Conservation (phyloP, 1,284 basidiomycete genomes). For the Ceratobasidium theobromae region DNA sequence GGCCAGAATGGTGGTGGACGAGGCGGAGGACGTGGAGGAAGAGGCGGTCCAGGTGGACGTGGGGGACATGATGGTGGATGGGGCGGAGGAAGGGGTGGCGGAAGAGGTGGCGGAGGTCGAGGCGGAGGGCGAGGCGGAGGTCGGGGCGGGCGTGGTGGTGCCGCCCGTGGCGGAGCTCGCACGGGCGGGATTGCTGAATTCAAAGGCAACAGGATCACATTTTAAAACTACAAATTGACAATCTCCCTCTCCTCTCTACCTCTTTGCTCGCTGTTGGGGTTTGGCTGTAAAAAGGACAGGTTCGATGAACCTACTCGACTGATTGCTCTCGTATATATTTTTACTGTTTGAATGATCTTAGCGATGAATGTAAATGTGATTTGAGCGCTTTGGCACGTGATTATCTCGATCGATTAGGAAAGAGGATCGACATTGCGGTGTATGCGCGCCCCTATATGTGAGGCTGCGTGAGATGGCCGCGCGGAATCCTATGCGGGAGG, state of each 20-base stretch:
- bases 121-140: slow-evolving; percentile 50
- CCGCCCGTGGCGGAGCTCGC: slow-evolving; percentile 50
- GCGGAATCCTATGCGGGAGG: too few species aligned
- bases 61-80: slow-evolving; percentile 38
- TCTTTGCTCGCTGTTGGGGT: too few species aligned
- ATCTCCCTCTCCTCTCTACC: neutral
- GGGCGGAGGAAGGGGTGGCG: slow-evolving; percentile 43
- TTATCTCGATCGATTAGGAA: neutral
- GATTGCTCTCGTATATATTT: slow-evolving; percentile 9
- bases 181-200: slow-evolving; percentile 73
- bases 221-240: slow-evolving; percentile 45
- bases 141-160: slow-evolving; percentile 43
- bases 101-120: slow-evolving; percentile 51
- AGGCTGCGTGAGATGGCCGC: too few species aligned
- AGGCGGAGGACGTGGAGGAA: slow-evolving; percentile 39
- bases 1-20: slow-evolving; percentile 56
- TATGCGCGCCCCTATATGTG: neutral
- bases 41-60: slow-evolving; percentile 44
- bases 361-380: neutral
- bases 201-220: slow-evolving; percentile 82
- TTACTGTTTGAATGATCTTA: neutral
- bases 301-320: neutral
- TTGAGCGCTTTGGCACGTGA: neutral
- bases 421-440: slow-evolving; percentile 5
- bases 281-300: too few species aligned